Conservation (phyloP, 164 flowering plant species). For the Berberis vulgaris region DNA sequence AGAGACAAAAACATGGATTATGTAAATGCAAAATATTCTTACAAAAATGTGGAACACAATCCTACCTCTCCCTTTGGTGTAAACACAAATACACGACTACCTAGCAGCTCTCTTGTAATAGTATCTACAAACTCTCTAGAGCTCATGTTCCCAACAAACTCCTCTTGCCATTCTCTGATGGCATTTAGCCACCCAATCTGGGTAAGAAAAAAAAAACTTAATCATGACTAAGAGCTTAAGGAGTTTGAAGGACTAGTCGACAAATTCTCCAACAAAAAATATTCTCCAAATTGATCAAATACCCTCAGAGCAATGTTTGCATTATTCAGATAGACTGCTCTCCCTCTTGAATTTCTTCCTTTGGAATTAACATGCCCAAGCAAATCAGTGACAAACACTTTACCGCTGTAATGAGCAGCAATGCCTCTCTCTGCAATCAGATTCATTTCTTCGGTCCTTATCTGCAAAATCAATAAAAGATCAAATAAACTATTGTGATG, state of each 20-base stretch:
- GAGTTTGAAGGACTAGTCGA: slow-evolving; percentile 1
- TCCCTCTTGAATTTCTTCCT: slow-evolving; percentile 59
- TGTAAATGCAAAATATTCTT: not conserved
- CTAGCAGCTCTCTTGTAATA: slow-evolving; percentile 78
- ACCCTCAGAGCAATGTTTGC: slow-evolving; percentile 94
- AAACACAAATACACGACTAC: slow-evolving; percentile 95
- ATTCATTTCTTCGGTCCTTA: slow-evolving; percentile 96
- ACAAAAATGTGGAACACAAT: not conserved
- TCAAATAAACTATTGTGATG: not conserved
- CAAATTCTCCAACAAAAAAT: slow-evolving; percentile 4
- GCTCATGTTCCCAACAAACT: slow-evolving; percentile 98
- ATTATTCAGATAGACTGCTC: slow-evolving; percentile 64
- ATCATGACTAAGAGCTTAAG: slow-evolving; percentile 1
- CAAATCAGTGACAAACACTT: slow-evolving; percentile 51
- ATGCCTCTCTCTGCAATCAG: slow-evolving; percentile 97
- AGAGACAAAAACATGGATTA: not conserved
- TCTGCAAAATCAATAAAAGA: slow-evolving; percentile 30
- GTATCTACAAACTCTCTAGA: slow-evolving; percentile 97
- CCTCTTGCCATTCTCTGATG: slow-evolving; percentile 99
- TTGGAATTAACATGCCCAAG: slow-evolving; percentile 47
- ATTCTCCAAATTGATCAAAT: slow-evolving; percentile 10
- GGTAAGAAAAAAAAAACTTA: not conserved
- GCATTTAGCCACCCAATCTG: slow-evolving; percentile 99
- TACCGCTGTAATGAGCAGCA: slow-evolving; percentile 96
- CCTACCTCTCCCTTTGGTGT: slow-evolving; percentile 95